Evolutionary conservation across 2,329 filamentous ascomycete genomes (phyloP), one percentile per base, ranked within the genome.

Genomic region (Aspergillus pseudonomiae): DNA sequence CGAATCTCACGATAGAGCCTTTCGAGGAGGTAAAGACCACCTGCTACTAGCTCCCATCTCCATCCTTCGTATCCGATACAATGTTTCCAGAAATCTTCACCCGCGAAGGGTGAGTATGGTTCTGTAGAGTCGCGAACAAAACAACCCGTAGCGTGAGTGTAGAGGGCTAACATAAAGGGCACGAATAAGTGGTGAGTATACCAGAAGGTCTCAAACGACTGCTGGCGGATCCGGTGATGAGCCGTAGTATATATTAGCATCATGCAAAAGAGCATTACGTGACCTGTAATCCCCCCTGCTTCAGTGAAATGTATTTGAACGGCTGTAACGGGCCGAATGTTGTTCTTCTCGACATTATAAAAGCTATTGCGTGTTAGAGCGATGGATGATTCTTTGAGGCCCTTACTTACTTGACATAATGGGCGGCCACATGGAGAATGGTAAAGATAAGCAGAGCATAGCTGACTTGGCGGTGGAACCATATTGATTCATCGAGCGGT

Each of bases 261-360:
- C 95, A 99, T 99, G 85, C 94, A 98, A n/a, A 99, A 84, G 30
- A 98, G 86, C 95, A 99, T 99, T 66, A 97, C 86, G 79, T 99
- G 95, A 7, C 95, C 95, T 2, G 95, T 99, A 66, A 98, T 91
- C 65, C 95, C 95, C 73, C 93, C 94, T 57, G 93, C 87, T 75
- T 97, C 87, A 1, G 88, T 86, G 77, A 97, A 99, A 79, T 98
- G 95, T 67, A 98, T 97, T 74, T 98, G 85, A 7, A 98, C 80
- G 4, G 95, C 95, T 4, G 88, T 88, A 54, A 91, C 86, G 2
- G 90, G 89, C 59, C 95, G 89, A 60, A 97, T 86, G 76, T 97
- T 93, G 0, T 85, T 87, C 71, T 88, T 87, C 79, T 99, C 95
- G 66, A 99, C 91, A 73, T 97, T 97, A 85, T 89, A 98, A 82